Evolutionary conservation across 78 protist species (phyloP), one percentile per base, ranked within the genome.

Genomic region (Protostelium mycophagum): DNA sequence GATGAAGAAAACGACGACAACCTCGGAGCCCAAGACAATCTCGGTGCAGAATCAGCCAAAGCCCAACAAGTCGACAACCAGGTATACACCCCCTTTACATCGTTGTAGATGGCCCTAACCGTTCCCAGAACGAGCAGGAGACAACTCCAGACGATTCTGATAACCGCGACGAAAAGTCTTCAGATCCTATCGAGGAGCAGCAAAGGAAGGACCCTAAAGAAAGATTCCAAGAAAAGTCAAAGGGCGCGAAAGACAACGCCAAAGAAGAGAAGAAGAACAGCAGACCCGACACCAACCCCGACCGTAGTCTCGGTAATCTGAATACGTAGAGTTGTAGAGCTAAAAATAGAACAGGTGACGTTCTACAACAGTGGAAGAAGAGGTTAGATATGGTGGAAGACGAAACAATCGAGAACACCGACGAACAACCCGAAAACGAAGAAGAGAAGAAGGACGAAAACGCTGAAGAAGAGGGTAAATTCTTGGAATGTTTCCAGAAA

Each of bases 401-500:
- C 10, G 83, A 94, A 51, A 87, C 84, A 0, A 91, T 91, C 0
- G 91, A 97, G 38, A 92, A 96, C n/a, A 39, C 92, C 1, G 97
- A 92, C 29, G 91, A 96, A 63, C 90, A 97, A 85, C 90, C 86
- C 83, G 89, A 94, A 25, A 83, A 37, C 1, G 85, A 83, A 34
- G 31, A 87, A 37, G 88, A 83, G 36, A 39, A 89, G 0, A 31
- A 37, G 0, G 88, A 92, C 63, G 97, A 97, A 34, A 83, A 86
- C 34, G 94, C 95, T 34, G 63, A 91, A 85, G 93, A 94, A 91
- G n/a, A n/a, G n/a, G n/a, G n/a, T n/a, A n/a, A n/a, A n/a, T n/a
- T n/a, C n/a, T n/a, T n/a, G n/a, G n/a, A n/a, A n/a, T n/a, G n/a
- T n/a, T n/a, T n/a, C n/a, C n/a, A n/a, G n/a, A n/a, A n/a, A n/a